phyloP scores from a whole-genome alignment of 306 rosid species.

The Amphicarpaea edgeworthii region DNA sequence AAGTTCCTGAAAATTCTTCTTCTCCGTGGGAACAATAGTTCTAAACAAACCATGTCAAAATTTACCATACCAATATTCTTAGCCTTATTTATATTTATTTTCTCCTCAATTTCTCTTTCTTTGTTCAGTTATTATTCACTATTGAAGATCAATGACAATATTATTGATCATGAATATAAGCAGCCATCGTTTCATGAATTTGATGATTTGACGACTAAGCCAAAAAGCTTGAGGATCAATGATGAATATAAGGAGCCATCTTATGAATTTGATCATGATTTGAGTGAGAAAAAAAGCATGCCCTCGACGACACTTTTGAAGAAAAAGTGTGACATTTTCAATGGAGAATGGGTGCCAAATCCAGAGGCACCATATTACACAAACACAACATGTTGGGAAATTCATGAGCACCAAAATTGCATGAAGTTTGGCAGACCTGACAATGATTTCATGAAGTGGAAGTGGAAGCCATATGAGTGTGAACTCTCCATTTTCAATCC shows the following conservation, averaged over 20 bases:
- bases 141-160: conserved; percentile 14
- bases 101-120: conserved; percentile 54
- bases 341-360: conserved; percentile 85
- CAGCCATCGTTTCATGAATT: background rate
- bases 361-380: conserved; percentile 80
- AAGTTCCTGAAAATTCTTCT: conserved; percentile 52
- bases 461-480: conserved; percentile 86
- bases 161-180: conserved; percentile 9
- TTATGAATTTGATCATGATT: background rate
- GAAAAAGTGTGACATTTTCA: conserved; percentile 74
- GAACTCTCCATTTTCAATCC: conserved; percentile 81
- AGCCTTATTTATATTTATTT: conserved; percentile 46
- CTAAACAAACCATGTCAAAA: conserved; percentile 50
- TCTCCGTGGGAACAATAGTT: conserved; percentile 45
- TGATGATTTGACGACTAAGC: conserved; percentile 36
- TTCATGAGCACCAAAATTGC: conserved; percentile 90
- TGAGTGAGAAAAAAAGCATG: conserved; percentile 21
- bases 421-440: conserved; percentile 87
- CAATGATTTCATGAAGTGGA: conserved; percentile 83
- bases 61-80: conserved; percentile 46
- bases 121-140: conserved; percentile 43
- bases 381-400: conserved; percentile 77
- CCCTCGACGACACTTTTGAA: conserved; percentile 25
- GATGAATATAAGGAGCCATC: background rate
- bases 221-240: conserved; percentile 15